Conservation (phyloP, 2,329 filamentous ascomycete genomes). For the Cladosporium colombiae region DNA sequence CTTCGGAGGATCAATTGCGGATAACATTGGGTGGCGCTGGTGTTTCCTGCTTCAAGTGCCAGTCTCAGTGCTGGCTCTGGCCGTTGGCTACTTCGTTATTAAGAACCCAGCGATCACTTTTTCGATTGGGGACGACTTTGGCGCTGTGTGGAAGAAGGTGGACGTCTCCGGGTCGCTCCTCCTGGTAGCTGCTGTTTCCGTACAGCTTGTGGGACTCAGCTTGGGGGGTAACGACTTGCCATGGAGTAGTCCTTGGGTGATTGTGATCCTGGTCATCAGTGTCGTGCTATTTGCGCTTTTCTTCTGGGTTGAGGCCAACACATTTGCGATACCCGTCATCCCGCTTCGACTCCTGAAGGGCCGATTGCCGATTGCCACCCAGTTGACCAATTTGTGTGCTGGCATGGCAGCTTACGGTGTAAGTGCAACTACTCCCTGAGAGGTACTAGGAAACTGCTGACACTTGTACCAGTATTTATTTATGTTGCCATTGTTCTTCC, state of each 20-base stretch:
- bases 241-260: constrained; percentile 46
- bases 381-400: background rate
- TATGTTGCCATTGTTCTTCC: background rate
- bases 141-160: constrained; percentile 54
- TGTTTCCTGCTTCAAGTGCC: constrained; percentile 64
- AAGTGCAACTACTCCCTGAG: background rate
- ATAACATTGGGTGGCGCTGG: constrained; percentile 50
- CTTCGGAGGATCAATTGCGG: constrained; percentile 47
- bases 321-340: background rate
- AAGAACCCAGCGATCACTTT: constrained; percentile 43
- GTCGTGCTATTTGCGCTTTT: constrained; percentile 42
- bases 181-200: constrained; percentile 59
- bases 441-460: background rate
- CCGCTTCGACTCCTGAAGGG: background rate
- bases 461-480: background rate
- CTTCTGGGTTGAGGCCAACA: constrained; percentile 27
- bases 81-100: constrained; percentile 57
- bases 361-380: background rate
- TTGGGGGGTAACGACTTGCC: constrained; percentile 50
- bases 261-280: constrained; percentile 42
- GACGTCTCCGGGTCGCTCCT: constrained; percentile 61
- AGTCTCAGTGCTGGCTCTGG: constrained; percentile 56
- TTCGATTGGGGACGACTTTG: constrained; percentile 32
- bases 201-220: constrained; percentile 52
- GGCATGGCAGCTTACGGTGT: background rate